A percentile compares a stretch with the other conserved stretches of the same genome.
Conservation (phyloP, 805 yeast species). For the Jamesozyma lodderae region DNA sequence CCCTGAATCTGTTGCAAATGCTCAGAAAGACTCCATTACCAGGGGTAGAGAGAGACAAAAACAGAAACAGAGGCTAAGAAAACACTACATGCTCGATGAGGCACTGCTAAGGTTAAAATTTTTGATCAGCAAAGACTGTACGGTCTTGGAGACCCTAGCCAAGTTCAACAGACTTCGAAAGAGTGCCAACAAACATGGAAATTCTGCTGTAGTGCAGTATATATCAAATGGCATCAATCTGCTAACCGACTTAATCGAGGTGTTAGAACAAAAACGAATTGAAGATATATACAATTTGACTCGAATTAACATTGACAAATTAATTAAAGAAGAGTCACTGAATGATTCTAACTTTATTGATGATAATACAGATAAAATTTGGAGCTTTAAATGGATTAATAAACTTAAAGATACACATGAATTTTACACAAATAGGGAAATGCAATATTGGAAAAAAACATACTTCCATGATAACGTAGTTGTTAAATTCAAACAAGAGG, state of each 20-base stretch:
- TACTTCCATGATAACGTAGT: conserved; percentile 41
- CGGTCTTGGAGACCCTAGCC: conserved; percentile 39
- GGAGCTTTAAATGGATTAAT: conserved; percentile 39
- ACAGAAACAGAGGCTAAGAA: conserved; percentile 9
- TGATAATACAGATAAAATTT: conserved; percentile 21
- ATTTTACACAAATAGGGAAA: conserved; percentile 43
- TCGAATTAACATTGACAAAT: conserved; percentile 33
- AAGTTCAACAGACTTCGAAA: conserved; percentile 28
- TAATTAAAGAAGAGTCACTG: conserved; percentile 22
- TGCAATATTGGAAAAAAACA: conserved; percentile 43
- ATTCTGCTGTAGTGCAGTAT: not conserved
- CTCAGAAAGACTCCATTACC: conserved; percentile 8
- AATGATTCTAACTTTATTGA: conserved; percentile 15
- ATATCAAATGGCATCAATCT: conserved; percentile 22
- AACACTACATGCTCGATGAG: conserved; percentile 19
- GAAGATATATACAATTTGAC: conserved; percentile 36
- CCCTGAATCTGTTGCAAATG: conserved; percentile 7
- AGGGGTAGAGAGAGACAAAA: conserved; percentile 19
- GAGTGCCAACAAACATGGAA: conserved; percentile 6
- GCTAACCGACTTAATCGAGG: conserved; percentile 38
- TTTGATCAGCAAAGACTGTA: conserved; percentile 39
- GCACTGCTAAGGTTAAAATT: conserved; percentile 29
- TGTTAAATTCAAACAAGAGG: conserved; percentile 29
- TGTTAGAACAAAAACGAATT: conserved; percentile 34
- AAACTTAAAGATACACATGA: conserved; percentile 34